Evolutionary conservation across 495 filamentous ascomycete genomes (phyloP), one percentile per base, ranked within the genome.

Genomic region (Xylaria grammica): DNA sequence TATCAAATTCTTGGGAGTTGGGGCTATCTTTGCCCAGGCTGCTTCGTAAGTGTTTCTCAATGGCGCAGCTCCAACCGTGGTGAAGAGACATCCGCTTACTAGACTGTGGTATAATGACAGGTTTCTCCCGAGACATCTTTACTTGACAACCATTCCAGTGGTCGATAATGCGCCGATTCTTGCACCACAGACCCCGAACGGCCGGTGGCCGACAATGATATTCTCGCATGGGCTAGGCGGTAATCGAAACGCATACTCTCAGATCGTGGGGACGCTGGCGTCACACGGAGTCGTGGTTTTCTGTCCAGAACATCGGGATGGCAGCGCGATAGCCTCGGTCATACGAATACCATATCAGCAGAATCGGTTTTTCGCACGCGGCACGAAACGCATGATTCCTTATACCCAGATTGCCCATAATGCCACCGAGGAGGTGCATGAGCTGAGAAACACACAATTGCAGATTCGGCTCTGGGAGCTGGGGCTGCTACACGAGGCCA

Each of bases 191-290:
- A 70, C 65, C 48, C 62, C 74, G 5, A 63, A 76, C 53, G 67
- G 73, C 22, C 77, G 85, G 78, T 92, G 91, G 87, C 91, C 91
- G 1, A 90, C 91, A 0, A 85, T 90, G 77, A 79, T 94, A 34
- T 93, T 94, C 75, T 92, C 90, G 10, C 91, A 94, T 70, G 91
- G 91, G 3, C 80, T 94, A 2, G 91, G 89, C 4, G 91, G 91
- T 19, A 86, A 83, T 44, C 78, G 89, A 34, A 91, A 92, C 53
- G 81, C 91, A 24, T 94, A 94, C 76, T 91, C 88, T 38, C 84
- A 92, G 68, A 65, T 93, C 10, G 83, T 80, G 22, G 88, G 89
- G 7, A 89, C 89, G 0, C 69, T 94, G 24, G 89, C 91, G 1
- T 90, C 88, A 8, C 83, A 93, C 69, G 91, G 91, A 19, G 77